These are phyloP conservation scores for Blastobotrys muscicola DNA, from an alignment of 805 yeast genomes.

Conservation along the genomic window DNA sequence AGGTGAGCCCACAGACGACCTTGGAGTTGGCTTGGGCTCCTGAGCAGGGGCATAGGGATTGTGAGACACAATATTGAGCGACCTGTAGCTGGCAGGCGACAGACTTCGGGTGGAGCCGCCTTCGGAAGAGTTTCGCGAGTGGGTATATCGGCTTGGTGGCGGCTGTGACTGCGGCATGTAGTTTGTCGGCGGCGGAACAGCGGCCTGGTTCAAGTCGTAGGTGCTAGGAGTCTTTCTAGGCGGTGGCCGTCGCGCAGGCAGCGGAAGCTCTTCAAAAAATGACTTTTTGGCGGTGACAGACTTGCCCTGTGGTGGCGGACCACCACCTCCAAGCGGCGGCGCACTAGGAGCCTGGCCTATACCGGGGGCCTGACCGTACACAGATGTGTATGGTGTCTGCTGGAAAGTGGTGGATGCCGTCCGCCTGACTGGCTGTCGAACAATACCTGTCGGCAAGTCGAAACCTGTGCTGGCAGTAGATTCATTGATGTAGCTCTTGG, in stretches of 20 bases:
- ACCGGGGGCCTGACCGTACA: slow-evolving; percentile 3
- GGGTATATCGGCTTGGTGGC: not conserved
- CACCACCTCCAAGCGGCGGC: slow-evolving; percentile 14
- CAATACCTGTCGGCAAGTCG: slow-evolving; percentile 26
- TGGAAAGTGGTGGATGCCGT: slow-evolving; percentile 12
- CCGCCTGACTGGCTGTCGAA: slow-evolving; percentile 16
- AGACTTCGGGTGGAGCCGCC: slow-evolving; percentile 1
- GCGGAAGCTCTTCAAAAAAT: slow-evolving; percentile 54
- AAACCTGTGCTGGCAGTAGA: slow-evolving; percentile 23
- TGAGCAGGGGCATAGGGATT: slow-evolving; percentile 14
- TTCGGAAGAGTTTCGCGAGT: slow-evolving; percentile 3
- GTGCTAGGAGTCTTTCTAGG: not conserved
- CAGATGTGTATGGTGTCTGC: slow-evolving; percentile 10
- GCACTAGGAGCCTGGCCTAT: slow-evolving; percentile 7
- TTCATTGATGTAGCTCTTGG: slow-evolving; percentile 13
- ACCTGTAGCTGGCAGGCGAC: slow-evolving; percentile 9
- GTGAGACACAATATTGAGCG: slow-evolving; percentile 1
- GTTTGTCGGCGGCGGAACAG: slow-evolving; percentile 23
- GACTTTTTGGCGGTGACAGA: slow-evolving; percentile 24
- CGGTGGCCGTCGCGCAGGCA: slow-evolving; percentile 3
- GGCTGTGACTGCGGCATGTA: slow-evolving; percentile 22
- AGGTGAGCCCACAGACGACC: slow-evolving; percentile 2
- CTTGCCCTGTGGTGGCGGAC: slow-evolving; percentile 13
- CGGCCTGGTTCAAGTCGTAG: not conserved
- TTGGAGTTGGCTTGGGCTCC: not conserved